Base-by-base conservation (phyloP, 306 rosid species). In the barrel medic (Medicago truncatula) region DNA sequence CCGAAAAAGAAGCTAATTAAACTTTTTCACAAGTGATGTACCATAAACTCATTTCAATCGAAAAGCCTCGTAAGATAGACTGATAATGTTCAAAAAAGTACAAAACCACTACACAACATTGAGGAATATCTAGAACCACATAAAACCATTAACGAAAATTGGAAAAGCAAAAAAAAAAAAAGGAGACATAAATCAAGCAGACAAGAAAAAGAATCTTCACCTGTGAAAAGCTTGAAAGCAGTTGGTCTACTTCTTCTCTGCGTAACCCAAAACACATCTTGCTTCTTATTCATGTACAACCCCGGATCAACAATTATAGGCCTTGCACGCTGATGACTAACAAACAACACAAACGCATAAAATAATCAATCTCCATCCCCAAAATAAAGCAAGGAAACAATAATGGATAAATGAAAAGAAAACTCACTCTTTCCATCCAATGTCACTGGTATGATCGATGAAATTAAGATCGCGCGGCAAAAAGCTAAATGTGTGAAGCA, bases 391-490 rank as follows among this genome's bases (percentile, higher is more conserved):
- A 46, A 17, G 15, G 8, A 7, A 31, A 4, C 9, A n/a, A 61
- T 6, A 39, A 81, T 34, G 31, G 39, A 14, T 49, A 17, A n/a
- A 70, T 3, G 11, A 50, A 12, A 39, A 1, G 7, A 75, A 31
- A 10, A 79, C 99, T 70, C 84, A 96, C 99, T 90, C 99, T 84
- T 92, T 96, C 99, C 98, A 96, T 68, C 99, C 99, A 88, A 96
- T 90, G 85, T 92, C 86, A 80, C 99, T 90, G 0, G 99, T 92
- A 83, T 96, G 98, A 79, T 96, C 98, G 38, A 96, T 88, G 93
- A 96, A 96, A 88, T 96, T 96, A 15, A 96, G 96, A 88, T 96
- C 98, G 8, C 98, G 86, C 1, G 96, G 93, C 90, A 96, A 78
- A 89, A 87, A 86, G 1, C 97, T 88, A 81, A 96, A 96, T 36